Conservation (phyloP, 2,329 filamentous ascomycete species). For the Hysterium pulicare region DNA sequence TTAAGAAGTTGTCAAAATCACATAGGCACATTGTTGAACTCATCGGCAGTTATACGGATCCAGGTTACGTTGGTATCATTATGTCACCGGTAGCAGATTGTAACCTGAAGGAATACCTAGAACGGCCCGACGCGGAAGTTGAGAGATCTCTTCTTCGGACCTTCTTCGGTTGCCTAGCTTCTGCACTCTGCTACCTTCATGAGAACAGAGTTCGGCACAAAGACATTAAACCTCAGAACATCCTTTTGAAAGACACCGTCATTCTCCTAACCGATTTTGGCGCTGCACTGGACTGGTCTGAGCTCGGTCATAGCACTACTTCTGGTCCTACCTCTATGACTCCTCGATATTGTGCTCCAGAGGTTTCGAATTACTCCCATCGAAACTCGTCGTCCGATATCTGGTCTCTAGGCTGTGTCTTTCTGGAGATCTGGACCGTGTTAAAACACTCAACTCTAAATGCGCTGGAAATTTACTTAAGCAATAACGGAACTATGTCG, state of each 20-base stretch:
- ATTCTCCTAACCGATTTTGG: conserved; percentile 1
- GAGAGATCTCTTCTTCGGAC: neutral
- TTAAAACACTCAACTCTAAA: neutral
- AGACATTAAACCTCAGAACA: conserved; percentile 93
- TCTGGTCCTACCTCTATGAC: neutral
- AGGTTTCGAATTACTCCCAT: neutral
- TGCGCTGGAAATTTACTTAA: neutral
- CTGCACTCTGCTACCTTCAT: conserved; percentile 19
- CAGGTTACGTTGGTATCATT: conserved; percentile 2
- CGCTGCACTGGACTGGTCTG: neutral
- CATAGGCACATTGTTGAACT: conserved; percentile 20
- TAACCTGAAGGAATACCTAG: conserved; percentile 4
- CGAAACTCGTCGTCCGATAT: neutral
- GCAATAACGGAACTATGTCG: neutral
- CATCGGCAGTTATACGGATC: conserved; percentile 11
- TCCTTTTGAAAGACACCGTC: conserved; percentile 56
- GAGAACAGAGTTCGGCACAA: conserved; percentile 52
- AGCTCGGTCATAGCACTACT: neutral
- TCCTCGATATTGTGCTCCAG: neutral
- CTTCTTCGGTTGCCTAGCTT: conserved; percentile 21
- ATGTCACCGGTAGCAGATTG: conserved; percentile 6
- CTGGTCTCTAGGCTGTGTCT: neutral
- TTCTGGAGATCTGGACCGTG: neutral
- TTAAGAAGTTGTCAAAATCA: conserved; percentile 12
- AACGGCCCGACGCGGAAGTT: neutral